A percentile compares a stretch with the other conserved stretches of the same genome.
These are phyloP conservation scores for Suhomyces emberorum DNA, from an alignment of 805 yeast species.

Conservation along the genomic window DNA sequence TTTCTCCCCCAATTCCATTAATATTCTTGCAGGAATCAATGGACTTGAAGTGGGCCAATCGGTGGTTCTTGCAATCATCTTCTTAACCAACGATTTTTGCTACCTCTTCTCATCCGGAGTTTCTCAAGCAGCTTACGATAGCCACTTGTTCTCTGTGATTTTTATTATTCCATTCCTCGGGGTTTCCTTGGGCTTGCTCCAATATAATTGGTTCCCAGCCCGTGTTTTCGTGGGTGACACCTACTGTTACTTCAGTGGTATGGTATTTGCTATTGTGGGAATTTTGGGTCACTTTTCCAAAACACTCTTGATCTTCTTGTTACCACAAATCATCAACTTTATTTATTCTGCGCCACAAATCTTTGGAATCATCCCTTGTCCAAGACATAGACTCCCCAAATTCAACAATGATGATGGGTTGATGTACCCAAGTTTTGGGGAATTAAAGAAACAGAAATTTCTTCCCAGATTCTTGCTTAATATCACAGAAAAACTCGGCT, in stretches of 20 bases:
- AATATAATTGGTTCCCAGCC: constrained; percentile 89
- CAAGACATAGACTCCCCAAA: constrained; percentile 89
- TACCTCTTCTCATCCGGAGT: constrained; percentile 51
- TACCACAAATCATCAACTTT: constrained; percentile 91
- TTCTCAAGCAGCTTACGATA: constrained; percentile 57
- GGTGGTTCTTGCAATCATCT: constrained; percentile 66
- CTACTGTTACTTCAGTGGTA: constrained; percentile 95
- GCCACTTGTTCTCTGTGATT: constrained; percentile 79
- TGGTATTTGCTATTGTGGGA: constrained; percentile 97
- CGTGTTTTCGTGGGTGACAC: constrained; percentile 96
- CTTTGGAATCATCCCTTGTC: constrained; percentile 84
- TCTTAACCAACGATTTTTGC: constrained; percentile 72
- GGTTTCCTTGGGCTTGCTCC: constrained; percentile 70
- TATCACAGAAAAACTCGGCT: constrained; percentile 44
- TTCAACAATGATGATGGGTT: constrained; percentile 66
- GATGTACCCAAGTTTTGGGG: constrained; percentile 59
- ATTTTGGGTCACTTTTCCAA: constrained; percentile 95
- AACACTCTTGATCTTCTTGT: constrained; percentile 77
- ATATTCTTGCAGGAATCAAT: constrained; percentile 92
- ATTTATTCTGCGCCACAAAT: constrained; percentile 90
- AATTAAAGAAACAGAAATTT: constrained; percentile 26
- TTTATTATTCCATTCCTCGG: constrained; percentile 85
- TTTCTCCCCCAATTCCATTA: constrained; percentile 94
- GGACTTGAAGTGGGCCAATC: constrained; percentile 97
- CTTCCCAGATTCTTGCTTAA: constrained; percentile 31